Evolutionary conservation across 1,284 basidiomycete genomes (phyloP).

Genomic region (Apiotrichum brassicae): DNA sequence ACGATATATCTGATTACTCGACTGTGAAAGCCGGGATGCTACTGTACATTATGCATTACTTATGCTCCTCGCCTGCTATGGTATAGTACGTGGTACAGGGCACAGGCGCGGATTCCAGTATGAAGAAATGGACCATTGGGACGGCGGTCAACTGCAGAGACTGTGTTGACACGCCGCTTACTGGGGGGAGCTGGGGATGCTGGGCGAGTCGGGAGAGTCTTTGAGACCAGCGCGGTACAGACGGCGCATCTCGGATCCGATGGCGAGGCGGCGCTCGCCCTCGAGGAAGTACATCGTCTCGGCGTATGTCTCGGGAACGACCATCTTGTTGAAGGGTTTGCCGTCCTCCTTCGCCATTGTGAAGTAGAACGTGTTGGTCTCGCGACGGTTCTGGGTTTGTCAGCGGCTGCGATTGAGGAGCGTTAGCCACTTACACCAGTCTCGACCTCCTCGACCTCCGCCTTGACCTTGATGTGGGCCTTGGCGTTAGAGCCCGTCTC

Average conservation of each 20-base stretch:
- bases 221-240: conserved; percentile 28
- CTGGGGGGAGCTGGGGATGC: not conserved
- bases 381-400: conserved; percentile 28
- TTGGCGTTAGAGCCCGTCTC: conserved; percentile 28
- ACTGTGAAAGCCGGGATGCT: no score
- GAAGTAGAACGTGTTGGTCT: conserved; percentile 50
- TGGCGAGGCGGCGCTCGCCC: conserved; percentile 55
- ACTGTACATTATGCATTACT: conserved; percentile 2
- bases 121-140: no score
- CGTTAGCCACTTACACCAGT: conserved; percentile 54
- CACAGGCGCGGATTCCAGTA: not conserved
- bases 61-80: conserved; percentile 1
- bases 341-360: conserved; percentile 43
- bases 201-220: not conserved
- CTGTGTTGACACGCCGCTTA: not conserved
- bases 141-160: no score
- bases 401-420: not conserved
- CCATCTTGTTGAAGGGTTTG: conserved; percentile 50
- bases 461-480: conserved; percentile 66
- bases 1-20: no score
- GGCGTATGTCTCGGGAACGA: conserved; percentile 56
- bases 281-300: conserved; percentile 79
- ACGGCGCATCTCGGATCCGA: conserved; percentile 44
- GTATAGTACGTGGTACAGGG: conserved; percentile 1
- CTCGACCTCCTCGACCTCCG: conserved; percentile 66